Evolutionary conservation across 2,329 filamentous ascomycete species (phyloP).

Genomic region (Apiospora koreana): DNA sequence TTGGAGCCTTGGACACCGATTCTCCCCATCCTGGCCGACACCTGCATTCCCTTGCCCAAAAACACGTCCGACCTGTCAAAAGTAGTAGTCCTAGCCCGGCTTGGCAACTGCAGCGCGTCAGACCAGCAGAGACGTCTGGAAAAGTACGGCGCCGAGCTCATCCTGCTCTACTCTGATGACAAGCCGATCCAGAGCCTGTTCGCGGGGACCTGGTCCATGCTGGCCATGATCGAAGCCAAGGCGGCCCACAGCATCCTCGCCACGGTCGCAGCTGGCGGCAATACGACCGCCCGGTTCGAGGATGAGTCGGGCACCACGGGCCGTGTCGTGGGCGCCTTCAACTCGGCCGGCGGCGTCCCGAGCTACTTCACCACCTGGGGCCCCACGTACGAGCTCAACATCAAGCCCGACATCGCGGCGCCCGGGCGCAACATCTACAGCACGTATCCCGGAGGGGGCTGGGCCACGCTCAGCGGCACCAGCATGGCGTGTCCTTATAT

Average conservation of each 20-base stretch:
- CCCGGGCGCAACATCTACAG: slow-evolving; percentile 46
- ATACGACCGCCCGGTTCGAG: slow-evolving; percentile 29
- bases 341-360: slow-evolving; percentile 33
- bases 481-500: slow-evolving; percentile 49
- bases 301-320: slow-evolving; percentile 16
- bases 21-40: slow-evolving; percentile 22
- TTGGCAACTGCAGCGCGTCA: slow-evolving; percentile 32
- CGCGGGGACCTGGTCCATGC: slow-evolving; percentile 19
- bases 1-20: slow-evolving; percentile 28
- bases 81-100: slow-evolving; percentile 28
- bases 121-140: slow-evolving; percentile 28
- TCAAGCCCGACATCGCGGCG: slow-evolving; percentile 43
- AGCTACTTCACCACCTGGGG: slow-evolving; percentile 44
- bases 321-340: slow-evolving; percentile 20
- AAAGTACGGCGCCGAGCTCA: background rate
- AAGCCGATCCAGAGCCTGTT: background rate
- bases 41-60: slow-evolving; percentile 22
- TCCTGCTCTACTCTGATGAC: background rate
- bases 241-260: slow-evolving; percentile 25
- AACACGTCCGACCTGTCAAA: slow-evolving; percentile 19
- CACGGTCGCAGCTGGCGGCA: slow-evolving; percentile 22
- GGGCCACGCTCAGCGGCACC: slow-evolving; percentile 43
- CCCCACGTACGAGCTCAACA: slow-evolving; percentile 40
- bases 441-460: slow-evolving; percentile 38
- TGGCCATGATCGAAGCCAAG: slow-evolving; percentile 22